Conservation (phyloP, 495 filamentous ascomycete species). For the Penicillium canariense region DNA sequence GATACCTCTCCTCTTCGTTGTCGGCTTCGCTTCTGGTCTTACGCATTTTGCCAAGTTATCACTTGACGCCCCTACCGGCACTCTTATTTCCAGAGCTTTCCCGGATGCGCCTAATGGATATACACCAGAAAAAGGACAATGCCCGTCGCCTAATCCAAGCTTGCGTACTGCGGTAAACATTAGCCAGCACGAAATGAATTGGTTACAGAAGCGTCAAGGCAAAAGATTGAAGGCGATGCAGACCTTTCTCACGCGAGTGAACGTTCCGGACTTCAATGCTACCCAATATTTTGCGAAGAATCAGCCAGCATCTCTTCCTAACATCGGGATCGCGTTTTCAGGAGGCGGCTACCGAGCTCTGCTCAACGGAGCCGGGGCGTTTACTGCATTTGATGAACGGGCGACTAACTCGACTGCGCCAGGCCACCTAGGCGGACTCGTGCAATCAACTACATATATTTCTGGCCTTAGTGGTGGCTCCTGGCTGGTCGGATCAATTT, state of each 20-base stretch:
- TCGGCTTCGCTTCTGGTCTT: neutral
- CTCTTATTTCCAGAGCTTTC: neutral
- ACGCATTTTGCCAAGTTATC: neutral
- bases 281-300: conserved; percentile 58
- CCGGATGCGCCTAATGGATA: conserved; percentile 33
- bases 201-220: conserved; percentile 49
- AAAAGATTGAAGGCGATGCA: conserved; percentile 59
- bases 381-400: conserved; percentile 74
- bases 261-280: conserved; percentile 71
- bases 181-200: conserved; percentile 60
- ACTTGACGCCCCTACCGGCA: neutral
- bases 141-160: conserved; percentile 35
- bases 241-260: conserved; percentile 61
- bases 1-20: neutral
- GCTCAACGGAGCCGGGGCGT: conserved; percentile 72
- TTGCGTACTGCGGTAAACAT: conserved; percentile 51
- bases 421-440: conserved; percentile 67
- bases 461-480: conserved; percentile 75
- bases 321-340: conserved; percentile 51
- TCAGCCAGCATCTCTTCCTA: conserved; percentile 51
- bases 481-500: conserved; percentile 77
- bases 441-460: conserved; percentile 76
- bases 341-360: conserved; percentile 72
- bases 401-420: conserved; percentile 56
- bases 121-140: conserved; percentile 26